Percentiles rank a stretch among this genome's conserved stretches.
These are phyloP conservation scores for Ophiostoma sp. DNA, from an alignment of 2,329 filamentous ascomycete species.

Conservation along the genomic window DNA sequence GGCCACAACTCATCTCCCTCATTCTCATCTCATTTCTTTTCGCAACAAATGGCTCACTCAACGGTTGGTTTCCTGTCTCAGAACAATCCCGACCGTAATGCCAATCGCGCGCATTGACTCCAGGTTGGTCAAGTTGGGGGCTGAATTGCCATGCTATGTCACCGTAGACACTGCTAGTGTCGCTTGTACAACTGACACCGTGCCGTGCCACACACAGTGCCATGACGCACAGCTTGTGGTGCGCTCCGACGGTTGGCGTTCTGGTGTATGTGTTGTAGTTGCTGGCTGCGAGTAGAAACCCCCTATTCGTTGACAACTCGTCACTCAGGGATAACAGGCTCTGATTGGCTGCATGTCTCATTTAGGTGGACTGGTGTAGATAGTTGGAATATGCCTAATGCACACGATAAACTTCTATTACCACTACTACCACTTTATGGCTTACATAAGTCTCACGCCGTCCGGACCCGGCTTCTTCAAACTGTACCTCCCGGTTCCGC, in stretches of 20 bases:
- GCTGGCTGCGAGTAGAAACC: neutral
- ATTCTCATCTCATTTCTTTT: neutral
- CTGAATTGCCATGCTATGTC: neutral
- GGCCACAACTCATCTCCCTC: neutral
- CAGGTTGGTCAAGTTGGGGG: conserved; percentile 3
- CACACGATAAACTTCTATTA: neutral
- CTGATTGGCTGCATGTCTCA: no score
- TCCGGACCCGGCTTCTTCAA: neutral
- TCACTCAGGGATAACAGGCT: no score
- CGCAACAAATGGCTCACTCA: neutral
- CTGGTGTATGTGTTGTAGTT: no score
- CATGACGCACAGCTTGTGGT: neutral
- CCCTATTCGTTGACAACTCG: neutral
- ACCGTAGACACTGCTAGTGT: no score
- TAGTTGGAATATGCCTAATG: no score
- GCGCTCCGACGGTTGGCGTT: no score
- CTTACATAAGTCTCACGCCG: neutral
- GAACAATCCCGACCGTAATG: neutral
- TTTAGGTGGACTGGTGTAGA: no score
- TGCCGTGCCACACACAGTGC: neutral
- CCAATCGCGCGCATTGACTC: conserved; percentile 10
- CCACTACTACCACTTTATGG: neutral
- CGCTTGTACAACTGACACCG: neutral
- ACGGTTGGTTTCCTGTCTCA: conserved; percentile 4
- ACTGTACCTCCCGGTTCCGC: neutral